Base-by-base conservation (phyloP, 2,329 filamentous ascomycete genomes). In the Sporothrix dimorphospora region DNA sequence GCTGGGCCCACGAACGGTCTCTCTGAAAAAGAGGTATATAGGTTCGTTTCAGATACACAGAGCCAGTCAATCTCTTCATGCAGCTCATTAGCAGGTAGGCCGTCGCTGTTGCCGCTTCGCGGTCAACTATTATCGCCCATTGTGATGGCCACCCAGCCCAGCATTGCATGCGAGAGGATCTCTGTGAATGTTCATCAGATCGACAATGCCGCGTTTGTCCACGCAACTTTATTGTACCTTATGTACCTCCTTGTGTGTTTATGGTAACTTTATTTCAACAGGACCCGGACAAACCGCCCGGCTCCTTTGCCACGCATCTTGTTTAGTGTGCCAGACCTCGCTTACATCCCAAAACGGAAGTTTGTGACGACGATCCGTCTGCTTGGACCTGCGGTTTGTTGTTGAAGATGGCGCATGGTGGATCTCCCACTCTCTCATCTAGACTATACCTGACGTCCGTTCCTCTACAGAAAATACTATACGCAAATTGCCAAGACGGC, bases 161-260 rank as follows among this genome's bases (percentile, higher is more conserved):
- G 49, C 34, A 63, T 42, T 63, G 53, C 53, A 63, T 34, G 1
- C 45, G 8, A 12, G 21, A 34, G 12, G 21, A 53, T 53, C 49
- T 24, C 45, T 24, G 65, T 38, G 24, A 27, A 40, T 53, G 21
- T 11, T 68, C 45, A 66, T 68, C 65, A 38, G 65, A 53, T 68
- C 65, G 42, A 38, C 65, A 68, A 68, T 68, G 65, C 65, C 65
- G 65, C 47, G 1, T 34, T 34, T 16, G 49, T 68, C 16, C 24
- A 21, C n/a, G 14, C 45, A 38, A n/a, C 65, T 68, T 53, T 53
- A 24, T 68, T 68, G 24, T 24, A 21, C 8, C 49, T 53, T 24
- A 45, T 14, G 40, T 3, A 14, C 40, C 40, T n/a, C n/a, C 21
- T 8, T 53, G 49, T 24, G 2, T 14, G 21, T 24, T 24, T 24